phyloP scores from a whole-genome alignment of 495 filamentous ascomycete species.

The Lepraria neglecta region DNA sequence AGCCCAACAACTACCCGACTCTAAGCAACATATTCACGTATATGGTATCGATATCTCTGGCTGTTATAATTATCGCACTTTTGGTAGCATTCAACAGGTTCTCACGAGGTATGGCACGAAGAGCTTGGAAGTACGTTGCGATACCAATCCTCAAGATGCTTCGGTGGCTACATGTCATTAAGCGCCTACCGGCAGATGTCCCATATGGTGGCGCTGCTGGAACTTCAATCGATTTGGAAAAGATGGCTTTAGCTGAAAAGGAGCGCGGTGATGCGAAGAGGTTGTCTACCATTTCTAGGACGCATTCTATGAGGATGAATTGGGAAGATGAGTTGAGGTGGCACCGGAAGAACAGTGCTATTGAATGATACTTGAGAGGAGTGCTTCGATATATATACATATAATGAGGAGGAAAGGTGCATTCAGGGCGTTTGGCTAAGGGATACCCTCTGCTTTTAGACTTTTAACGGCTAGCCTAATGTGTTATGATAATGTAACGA shows the following conservation, averaged over 20 bases:
- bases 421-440: no score
- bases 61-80: constrained; percentile 40
- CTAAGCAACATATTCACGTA: constrained; percentile 36
- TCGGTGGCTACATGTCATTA: background rate
- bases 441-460: no score
- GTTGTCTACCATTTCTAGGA: constrained; percentile 14
- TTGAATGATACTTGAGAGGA: background rate
- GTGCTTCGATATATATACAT: background rate
- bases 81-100: constrained; percentile 41
- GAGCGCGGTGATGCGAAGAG: constrained; percentile 8
- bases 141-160: background rate
- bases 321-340: constrained; percentile 12
- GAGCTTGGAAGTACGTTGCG: constrained; percentile 29
- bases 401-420: no score
- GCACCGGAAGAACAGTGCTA: background rate
- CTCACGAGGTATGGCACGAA: constrained; percentile 32
- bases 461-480: no score
- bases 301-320: constrained; percentile 15
- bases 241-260: background rate
- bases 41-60: constrained; percentile 35
- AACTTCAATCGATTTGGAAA: constrained; percentile 13
- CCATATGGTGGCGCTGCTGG: background rate
- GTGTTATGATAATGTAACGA: no score
- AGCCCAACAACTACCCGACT: constrained; percentile 27
- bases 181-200: background rate